These are phyloP conservation scores for Flaveria robusta DNA, from an alignment of 129 eudicot genomes.

Conservation along the genomic window DNA sequence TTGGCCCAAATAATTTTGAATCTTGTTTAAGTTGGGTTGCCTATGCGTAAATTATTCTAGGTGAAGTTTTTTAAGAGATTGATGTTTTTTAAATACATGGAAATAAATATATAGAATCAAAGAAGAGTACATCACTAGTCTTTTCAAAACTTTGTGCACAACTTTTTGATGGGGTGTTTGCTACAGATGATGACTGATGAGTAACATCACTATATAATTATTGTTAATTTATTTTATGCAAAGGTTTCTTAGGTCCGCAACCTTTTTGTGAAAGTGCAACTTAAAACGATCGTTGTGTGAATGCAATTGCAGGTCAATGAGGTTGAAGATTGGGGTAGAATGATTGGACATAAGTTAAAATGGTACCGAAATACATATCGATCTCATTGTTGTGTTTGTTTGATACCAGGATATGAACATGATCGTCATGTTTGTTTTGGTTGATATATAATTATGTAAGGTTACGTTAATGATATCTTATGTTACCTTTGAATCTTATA, in stretches of 20 bases:
- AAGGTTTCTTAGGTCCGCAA: too few species aligned
- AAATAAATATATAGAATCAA: slow-evolving; percentile 26
- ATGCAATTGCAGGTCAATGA: slow-evolving; percentile 28
- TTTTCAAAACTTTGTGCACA: slow-evolving; percentile 35
- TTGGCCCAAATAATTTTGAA: too few species aligned
- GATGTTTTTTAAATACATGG: not conserved
- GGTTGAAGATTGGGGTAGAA: slow-evolving; percentile 35
- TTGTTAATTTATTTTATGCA: too few species aligned
- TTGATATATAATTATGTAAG: not conserved
- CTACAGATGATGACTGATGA: not conserved
- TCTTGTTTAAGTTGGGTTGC: too few species aligned
- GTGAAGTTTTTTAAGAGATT: not conserved
- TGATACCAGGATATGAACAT: not conserved
- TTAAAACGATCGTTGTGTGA: slow-evolving; percentile 30
- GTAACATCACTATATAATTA: too few species aligned
- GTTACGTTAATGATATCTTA: not conserved
- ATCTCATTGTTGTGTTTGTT: not conserved
- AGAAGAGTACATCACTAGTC: slow-evolving; percentile 30
- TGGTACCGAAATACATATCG: not conserved
- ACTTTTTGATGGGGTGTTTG: slow-evolving; percentile 26
- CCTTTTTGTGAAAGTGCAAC: slow-evolving; percentile 25
- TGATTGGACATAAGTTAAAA: slow-evolving; percentile 31
- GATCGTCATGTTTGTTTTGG: not conserved
- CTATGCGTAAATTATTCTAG: too few species aligned
- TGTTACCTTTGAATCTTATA: not conserved